Conservation (phyloP, 805 yeast genomes). For the Kuraishia hungarica region DNA sequence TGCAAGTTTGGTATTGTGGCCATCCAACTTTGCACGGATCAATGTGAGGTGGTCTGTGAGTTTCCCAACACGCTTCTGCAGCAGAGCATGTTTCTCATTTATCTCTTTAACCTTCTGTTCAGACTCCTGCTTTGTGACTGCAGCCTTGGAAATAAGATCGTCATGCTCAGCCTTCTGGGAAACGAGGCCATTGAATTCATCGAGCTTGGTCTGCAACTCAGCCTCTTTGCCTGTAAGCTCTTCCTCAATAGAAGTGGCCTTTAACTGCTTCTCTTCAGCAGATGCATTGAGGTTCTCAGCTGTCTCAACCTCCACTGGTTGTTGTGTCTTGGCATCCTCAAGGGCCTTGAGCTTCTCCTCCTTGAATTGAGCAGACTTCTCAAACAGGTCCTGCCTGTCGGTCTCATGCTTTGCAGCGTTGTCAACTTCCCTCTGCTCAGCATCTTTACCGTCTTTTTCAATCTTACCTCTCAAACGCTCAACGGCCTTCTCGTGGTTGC, state of each 20-base stretch:
- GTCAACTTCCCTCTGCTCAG: constrained; percentile 33
- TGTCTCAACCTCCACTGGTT: constrained; percentile 18
- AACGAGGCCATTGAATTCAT: constrained; percentile 29
- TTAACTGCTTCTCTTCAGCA: constrained; percentile 27
- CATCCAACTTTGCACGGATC: constrained; percentile 31
- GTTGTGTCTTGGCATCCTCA: constrained; percentile 19
- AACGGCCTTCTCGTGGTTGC: constrained; percentile 28
- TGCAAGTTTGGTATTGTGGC: constrained; percentile 34
- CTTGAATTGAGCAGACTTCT: constrained; percentile 35
- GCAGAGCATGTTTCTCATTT: constrained; percentile 26
- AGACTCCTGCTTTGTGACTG: constrained; percentile 30
- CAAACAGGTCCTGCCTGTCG: constrained; percentile 32
- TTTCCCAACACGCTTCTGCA: constrained; percentile 27
- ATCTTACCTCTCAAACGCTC: constrained; percentile 32
- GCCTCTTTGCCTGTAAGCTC: constrained; percentile 32
- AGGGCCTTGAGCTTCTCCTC: constrained; percentile 21
- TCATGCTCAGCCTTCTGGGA: constrained; percentile 32
- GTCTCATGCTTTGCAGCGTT: constrained; percentile 37
- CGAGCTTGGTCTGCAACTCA: constrained; percentile 18
- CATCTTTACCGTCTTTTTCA: constrained; percentile 34
- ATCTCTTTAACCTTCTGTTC: constrained; percentile 25
- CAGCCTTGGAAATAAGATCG: constrained; percentile 14
- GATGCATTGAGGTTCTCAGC: constrained; percentile 28
- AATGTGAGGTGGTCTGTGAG: constrained; percentile 35
- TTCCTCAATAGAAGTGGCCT: constrained; percentile 28